Conservation (phyloP, 257 asterid species). For the Lycium ferocissimum region DNA sequence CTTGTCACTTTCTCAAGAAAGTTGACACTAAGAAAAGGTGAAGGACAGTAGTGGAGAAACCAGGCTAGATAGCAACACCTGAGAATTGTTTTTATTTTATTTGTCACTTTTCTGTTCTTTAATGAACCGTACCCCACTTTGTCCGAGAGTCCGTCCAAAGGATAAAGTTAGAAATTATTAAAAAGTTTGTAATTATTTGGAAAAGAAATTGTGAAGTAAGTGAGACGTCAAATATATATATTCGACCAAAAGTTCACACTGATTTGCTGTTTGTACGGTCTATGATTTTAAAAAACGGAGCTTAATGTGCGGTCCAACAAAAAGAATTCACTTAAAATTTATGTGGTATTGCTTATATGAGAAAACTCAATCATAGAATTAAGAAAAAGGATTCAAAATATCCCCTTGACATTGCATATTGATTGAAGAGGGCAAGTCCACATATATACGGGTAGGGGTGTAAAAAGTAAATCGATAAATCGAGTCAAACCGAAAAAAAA, state of each 20-base stretch:
- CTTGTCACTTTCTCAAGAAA: constrained; percentile 33
- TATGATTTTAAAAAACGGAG: neutral
- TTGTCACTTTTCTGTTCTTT: neutral
- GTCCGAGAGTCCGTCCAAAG: neutral
- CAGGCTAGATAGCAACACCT: constrained; percentile 33
- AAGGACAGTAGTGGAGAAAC: constrained; percentile 33
- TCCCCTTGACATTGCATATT: neutral
- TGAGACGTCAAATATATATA: neutral
- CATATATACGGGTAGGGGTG: no score
- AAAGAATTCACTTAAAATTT: neutral
- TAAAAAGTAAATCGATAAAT: no score
- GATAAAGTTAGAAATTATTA: neutral
- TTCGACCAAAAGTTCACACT: constrained; percentile 13
- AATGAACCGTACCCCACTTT: neutral
- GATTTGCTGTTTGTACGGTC: constrained; percentile 24
- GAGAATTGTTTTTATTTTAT: constrained; percentile 8
- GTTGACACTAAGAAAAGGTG: constrained; percentile 19
- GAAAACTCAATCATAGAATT: neutral
- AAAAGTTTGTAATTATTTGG: neutral
- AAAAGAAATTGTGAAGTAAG: neutral
- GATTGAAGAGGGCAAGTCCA: no score
- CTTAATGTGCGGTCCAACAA: constrained; percentile 16
- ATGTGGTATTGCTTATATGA: neutral
- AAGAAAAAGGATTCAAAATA: neutral
- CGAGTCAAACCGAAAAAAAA: no score